A percentile compares a stretch with the other conserved stretches of the same genome.
Evolutionary conservation across 2,329 filamentous ascomycete species (phyloP).

Genomic region (Pseudopyrenochaeta lycopersici): DNA sequence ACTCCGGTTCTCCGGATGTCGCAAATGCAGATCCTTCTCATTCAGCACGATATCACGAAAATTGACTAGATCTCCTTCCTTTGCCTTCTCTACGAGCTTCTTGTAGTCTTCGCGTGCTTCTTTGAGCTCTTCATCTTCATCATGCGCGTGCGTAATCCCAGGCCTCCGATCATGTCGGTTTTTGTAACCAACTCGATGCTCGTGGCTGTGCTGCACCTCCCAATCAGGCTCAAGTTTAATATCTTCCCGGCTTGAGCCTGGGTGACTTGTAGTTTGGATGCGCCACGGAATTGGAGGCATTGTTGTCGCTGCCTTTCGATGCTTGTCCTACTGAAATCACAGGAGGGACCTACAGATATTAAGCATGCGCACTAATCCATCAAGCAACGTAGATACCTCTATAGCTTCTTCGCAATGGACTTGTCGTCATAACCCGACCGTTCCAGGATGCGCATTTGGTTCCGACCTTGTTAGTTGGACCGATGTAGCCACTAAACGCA

Average conservation of each 20-base stretch:
- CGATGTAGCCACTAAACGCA: no score
- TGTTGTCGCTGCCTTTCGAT: no score
- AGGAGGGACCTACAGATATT: no score
- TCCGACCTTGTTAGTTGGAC: no score
- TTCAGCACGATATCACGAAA: slow-evolving; percentile 45
- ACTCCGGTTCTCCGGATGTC: slow-evolving; percentile 55
- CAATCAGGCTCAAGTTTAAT: slow-evolving; percentile 57
- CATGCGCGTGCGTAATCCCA: slow-evolving; percentile 29
- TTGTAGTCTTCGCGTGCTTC: slow-evolving; percentile 36
- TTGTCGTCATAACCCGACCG: neutral
- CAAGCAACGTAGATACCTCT: slow-evolving; percentile 3
- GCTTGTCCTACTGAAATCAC: no score
- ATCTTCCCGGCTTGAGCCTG: slow-evolving; percentile 52
- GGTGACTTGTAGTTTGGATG: slow-evolving; percentile 43
- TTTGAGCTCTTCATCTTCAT: slow-evolving; percentile 29
- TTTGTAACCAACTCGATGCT: slow-evolving; percentile 53
- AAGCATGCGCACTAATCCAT: no score
- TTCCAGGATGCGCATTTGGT: no score
- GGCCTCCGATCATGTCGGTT: slow-evolving; percentile 49
- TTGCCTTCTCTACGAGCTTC: slow-evolving; percentile 31
- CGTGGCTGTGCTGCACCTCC: slow-evolving; percentile 39
- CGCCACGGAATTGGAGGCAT: slow-evolving; percentile 43
- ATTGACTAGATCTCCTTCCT: slow-evolving; percentile 48
- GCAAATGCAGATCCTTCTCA: slow-evolving; percentile 55
- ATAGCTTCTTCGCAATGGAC: neutral